A percentile compares a stretch with the other conserved stretches of the same genome.
Conservation (phyloP, 169 alveolate genomes). For the Besnoitia besnoiti region DNA sequence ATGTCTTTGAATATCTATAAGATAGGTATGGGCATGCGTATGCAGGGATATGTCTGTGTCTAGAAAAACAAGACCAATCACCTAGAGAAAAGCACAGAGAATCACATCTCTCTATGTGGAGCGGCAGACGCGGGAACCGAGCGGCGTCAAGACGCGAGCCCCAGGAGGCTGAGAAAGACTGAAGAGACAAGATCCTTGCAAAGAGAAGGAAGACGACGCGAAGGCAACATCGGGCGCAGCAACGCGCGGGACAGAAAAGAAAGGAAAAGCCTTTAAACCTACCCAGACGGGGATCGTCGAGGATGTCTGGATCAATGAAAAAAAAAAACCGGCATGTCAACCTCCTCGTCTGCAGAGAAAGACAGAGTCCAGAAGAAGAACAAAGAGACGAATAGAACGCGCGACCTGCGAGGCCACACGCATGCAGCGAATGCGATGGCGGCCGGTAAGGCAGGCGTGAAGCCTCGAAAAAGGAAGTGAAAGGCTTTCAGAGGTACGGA, state of each 20-base stretch:
- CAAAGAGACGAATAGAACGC: not conserved
- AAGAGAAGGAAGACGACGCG: not conserved
- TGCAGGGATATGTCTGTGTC: no score
- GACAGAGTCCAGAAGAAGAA: not conserved
- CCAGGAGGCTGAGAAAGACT: no score
- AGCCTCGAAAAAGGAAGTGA: not conserved
- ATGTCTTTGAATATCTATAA: no score
- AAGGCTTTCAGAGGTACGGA: no score
- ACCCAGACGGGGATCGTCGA: conserved; percentile 86
- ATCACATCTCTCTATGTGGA: no score
- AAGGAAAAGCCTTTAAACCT: conserved; percentile 1
- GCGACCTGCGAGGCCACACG: not conserved
- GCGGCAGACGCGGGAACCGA: no score
- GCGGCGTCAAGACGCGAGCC: no score
- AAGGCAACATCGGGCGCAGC: not conserved
- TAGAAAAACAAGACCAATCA: no score
- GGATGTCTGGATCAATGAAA: conserved; percentile 92
- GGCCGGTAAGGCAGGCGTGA: not conserved
- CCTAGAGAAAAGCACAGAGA: no score
- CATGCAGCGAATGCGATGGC: not conserved
- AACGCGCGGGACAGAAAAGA: not conserved
- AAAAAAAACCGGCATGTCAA: conserved; percentile 94
- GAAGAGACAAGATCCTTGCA: not conserved
- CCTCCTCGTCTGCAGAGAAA: conserved; percentile 84
- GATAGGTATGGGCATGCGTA: no score